phyloP scores from a whole-genome alignment of 192 early-diverging fungal species.

The Entomortierella parvispora region DNA sequence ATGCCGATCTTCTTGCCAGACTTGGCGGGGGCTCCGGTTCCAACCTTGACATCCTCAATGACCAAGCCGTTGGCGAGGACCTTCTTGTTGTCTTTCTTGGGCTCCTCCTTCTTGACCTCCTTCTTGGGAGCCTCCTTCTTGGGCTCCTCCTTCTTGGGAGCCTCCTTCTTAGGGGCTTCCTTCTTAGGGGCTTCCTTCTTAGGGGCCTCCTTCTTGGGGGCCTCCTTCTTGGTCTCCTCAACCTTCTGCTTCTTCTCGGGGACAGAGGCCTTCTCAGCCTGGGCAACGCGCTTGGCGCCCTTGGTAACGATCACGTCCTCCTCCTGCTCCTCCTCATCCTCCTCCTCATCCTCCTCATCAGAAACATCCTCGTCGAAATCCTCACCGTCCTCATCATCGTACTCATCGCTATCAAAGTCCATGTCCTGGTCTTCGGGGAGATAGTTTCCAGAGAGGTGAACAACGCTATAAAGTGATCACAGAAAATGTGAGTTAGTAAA shows the following conservation, averaged over 20 bases:
- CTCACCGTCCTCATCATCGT: slow-evolving; percentile 55
- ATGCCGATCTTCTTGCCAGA: slow-evolving; percentile 69
- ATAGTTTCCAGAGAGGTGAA: slow-evolving; percentile 83
- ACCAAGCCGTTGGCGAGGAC: slow-evolving; percentile 79
- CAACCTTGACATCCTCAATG: slow-evolving; percentile 79
- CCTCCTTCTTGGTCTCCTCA: slow-evolving; percentile 54
- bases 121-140: too few species aligned
- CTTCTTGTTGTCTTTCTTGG: slow-evolving; percentile 64
- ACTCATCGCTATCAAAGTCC: slow-evolving; percentile 55
- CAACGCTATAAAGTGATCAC: slow-evolving; percentile 26
- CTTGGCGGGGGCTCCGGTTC: slow-evolving; percentile 58
- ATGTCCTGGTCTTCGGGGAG: slow-evolving; percentile 62
- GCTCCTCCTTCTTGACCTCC: slow-evolving; percentile 57
- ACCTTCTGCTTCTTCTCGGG: slow-evolving; percentile 3
- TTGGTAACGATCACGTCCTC: slow-evolving; percentile 50
- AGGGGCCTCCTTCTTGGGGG: slow-evolving; percentile 52
- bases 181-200: slow-evolving; percentile 54
- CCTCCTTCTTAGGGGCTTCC: slow-evolving; percentile 55
- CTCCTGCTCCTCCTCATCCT: slow-evolving; percentile 56
- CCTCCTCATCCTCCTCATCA: slow-evolving; percentile 48
- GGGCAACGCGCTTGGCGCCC: slow-evolving; percentile 54
- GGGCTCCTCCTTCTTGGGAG: slow-evolving; percentile 57
- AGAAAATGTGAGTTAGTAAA: background rate
- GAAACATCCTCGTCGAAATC: slow-evolving; percentile 54
- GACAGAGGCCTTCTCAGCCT: slow-evolving; percentile 35